Evolutionary conservation across 2,329 filamentous ascomycete species (phyloP).

Genomic region (Hortaea sp.): DNA sequence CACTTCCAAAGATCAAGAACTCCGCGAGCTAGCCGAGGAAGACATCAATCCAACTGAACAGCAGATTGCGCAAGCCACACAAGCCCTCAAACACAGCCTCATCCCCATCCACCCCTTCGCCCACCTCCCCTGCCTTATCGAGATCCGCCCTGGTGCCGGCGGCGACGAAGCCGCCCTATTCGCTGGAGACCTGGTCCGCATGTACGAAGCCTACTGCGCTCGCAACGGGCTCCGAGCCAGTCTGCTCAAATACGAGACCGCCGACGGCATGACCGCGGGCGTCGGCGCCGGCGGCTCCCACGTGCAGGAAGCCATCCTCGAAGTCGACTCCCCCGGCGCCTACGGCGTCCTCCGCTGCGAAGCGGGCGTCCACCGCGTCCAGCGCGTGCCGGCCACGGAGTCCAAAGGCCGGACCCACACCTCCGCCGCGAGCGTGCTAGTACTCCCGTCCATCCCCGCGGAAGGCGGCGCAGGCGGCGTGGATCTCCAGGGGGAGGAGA

Average conservation of each 20-base stretch:
- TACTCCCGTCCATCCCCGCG: constrained; percentile 72
- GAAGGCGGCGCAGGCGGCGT: constrained; percentile 32
- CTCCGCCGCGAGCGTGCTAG: constrained; percentile 82
- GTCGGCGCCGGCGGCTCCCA: constrained; percentile 52
- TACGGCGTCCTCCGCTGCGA: constrained; percentile 78
- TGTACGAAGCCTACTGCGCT: constrained; percentile 77
- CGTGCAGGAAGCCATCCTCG: constrained; percentile 78
- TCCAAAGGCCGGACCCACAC: constrained; percentile 87
- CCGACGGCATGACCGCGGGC: constrained; percentile 45
- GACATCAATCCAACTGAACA: constrained; percentile 61
- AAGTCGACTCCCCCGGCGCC: constrained; percentile 64
- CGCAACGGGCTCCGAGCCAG: constrained; percentile 55
- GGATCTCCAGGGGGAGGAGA: constrained; percentile 40
- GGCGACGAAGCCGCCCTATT: constrained; percentile 88
- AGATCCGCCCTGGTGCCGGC: constrained; percentile 84
- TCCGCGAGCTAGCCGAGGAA: constrained; percentile 49
- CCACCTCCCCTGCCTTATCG: constrained; percentile 77
- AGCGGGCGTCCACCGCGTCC: constrained; percentile 89
- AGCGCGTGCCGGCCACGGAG: constrained; percentile 86
- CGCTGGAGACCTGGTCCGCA: constrained; percentile 72
- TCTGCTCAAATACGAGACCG: constrained; percentile 70
- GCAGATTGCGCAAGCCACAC: constrained; percentile 53
- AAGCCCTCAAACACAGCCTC: constrained; percentile 62
- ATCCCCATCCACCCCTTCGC: constrained; percentile 86
- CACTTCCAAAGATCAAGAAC: constrained; percentile 44